Evolutionary conservation across 352 stramenopile genomes (phyloP).

Genomic region (Phytophthora citrophthora): DNA sequence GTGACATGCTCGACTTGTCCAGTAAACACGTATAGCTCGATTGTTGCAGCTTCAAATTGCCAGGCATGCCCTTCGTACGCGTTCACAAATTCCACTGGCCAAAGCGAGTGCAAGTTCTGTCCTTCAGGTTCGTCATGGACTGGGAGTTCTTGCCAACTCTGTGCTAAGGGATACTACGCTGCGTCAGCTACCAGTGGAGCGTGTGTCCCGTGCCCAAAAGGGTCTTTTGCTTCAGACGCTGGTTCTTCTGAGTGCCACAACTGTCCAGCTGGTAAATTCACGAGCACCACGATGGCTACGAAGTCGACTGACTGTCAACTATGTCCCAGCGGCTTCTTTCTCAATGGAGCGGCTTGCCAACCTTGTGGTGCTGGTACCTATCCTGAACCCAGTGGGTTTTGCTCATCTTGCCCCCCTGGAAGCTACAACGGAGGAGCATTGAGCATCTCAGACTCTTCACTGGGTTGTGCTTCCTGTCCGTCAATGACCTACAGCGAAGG

Average conservation of each 20-base stretch:
- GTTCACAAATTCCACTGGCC: constrained; percentile 45
- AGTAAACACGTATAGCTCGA: constrained; percentile 51
- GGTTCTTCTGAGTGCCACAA: constrained; percentile 31
- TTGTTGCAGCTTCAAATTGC: constrained; percentile 36
- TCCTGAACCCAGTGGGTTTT: constrained; percentile 39
- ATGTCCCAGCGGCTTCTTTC: constrained; percentile 39
- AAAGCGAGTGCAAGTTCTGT: constrained; percentile 41
- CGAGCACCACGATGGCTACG: constrained; percentile 29
- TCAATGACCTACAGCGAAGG: constrained; percentile 44
- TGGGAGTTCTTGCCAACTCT: constrained; percentile 38
- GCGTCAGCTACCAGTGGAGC: constrained; percentile 33
- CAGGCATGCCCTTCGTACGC: constrained; percentile 36
- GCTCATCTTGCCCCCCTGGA: constrained; percentile 47
- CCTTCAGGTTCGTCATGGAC: constrained; percentile 33
- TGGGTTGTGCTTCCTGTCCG: constrained; percentile 47
- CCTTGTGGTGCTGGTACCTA: constrained; percentile 30
- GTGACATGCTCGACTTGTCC: constrained; percentile 51
- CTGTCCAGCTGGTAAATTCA: constrained; percentile 50
- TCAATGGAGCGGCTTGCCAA: constrained; percentile 39
- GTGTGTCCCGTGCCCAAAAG: constrained; percentile 53
- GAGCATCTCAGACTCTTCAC: constrained; percentile 7
- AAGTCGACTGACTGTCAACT: constrained; percentile 36
- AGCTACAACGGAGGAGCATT: constrained; percentile 37
- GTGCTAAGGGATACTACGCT: constrained; percentile 45
- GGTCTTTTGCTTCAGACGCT: constrained; percentile 36